These are phyloP conservation scores for Chrysopogon serrulatus DNA, from an alignment of 176 grass and related monocot genomes.

Conservation along the genomic window DNA sequence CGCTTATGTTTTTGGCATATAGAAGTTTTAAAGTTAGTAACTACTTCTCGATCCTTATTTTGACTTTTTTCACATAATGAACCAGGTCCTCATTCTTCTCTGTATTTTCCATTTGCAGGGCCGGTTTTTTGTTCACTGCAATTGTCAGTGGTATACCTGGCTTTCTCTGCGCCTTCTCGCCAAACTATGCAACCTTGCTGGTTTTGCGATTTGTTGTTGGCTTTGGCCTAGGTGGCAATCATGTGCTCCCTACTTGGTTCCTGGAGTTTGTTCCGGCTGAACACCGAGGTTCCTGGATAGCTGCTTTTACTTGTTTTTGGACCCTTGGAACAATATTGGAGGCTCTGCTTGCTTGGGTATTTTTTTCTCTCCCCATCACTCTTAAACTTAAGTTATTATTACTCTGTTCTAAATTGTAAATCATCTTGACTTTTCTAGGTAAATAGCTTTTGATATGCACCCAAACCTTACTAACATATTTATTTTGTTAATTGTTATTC, in stretches of 20 bases:
- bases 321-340: conserved; percentile 59
- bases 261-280: conserved; percentile 68
- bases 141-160: conserved; percentile 49
- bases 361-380: neutral
- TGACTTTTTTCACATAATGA: neutral
- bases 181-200: conserved; percentile 53
- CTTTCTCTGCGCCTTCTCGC: conserved; percentile 59
- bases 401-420: neutral
- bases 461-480: neutral
- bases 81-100: neutral
- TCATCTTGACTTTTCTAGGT: too few species aligned
- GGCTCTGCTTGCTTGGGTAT: conserved; percentile 66
- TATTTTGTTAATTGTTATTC: neutral
- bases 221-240: conserved; percentile 49
- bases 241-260: conserved; percentile 75
- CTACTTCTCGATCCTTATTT: too few species aligned
- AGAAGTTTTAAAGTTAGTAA: too few species aligned
- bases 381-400: neutral
- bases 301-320: conserved; percentile 39
- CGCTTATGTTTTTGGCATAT: too few species aligned
- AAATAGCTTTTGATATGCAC: too few species aligned
- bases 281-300: conserved; percentile 55
- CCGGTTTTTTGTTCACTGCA: conserved; percentile 64
- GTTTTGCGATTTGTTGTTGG: conserved; percentile 54
- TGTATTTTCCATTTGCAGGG: conserved; percentile 9